phyloP scores from a whole-genome alignment of 1,284 basidiomycete species.

The Phenoliferia sp. region DNA sequence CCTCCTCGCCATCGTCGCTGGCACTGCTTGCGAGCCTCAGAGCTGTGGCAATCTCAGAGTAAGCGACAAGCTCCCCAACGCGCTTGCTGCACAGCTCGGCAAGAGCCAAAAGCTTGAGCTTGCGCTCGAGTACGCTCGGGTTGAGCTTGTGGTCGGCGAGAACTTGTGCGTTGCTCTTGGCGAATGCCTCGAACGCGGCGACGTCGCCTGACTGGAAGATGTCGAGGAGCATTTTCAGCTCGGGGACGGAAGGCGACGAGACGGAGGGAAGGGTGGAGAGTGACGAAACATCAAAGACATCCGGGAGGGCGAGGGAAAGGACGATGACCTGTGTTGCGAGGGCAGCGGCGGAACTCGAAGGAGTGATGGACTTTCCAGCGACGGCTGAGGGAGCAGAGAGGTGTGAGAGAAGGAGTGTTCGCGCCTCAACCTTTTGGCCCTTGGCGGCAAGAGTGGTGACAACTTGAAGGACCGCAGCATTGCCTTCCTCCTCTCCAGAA shows the following conservation, averaged over 20 bases:
- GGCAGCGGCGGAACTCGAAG: slow-evolving; percentile 50
- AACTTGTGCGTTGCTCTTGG: neutral
- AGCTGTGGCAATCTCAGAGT: slow-evolving; percentile 64
- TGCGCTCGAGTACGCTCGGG: slow-evolving; percentile 55
- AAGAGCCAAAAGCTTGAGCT: slow-evolving; percentile 75
- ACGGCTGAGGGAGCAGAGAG: slow-evolving; percentile 51
- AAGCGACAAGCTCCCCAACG: slow-evolving; percentile 69
- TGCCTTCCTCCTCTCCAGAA: slow-evolving; percentile 39
- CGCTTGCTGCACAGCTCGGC: slow-evolving; percentile 71
- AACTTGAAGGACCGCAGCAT: slow-evolving; percentile 53
- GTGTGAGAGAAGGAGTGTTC: slow-evolving; percentile 40
- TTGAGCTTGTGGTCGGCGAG: slow-evolving; percentile 16
- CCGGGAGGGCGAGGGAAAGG: slow-evolving; percentile 62
- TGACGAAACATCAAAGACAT: slow-evolving; percentile 65
- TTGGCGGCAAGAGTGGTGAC: slow-evolving; percentile 54
- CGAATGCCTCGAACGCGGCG: slow-evolving; percentile 34
- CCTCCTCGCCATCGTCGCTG: slow-evolving; percentile 57
- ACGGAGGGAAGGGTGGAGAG: slow-evolving; percentile 51
- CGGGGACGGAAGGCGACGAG: slow-evolving; percentile 46
- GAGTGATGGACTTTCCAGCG: slow-evolving; percentile 40
- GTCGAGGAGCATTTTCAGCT: slow-evolving; percentile 59
- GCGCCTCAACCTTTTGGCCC: slow-evolving; percentile 54
- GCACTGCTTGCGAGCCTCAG: slow-evolving; percentile 55
- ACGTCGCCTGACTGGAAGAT: slow-evolving; percentile 63
- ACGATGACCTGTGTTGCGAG: slow-evolving; percentile 42